A percentile compares a stretch with the other conserved stretches of the same genome.
These are phyloP conservation scores for Morella rubra DNA, from an alignment of 306 rosid genomes.

Conservation along the genomic window DNA sequence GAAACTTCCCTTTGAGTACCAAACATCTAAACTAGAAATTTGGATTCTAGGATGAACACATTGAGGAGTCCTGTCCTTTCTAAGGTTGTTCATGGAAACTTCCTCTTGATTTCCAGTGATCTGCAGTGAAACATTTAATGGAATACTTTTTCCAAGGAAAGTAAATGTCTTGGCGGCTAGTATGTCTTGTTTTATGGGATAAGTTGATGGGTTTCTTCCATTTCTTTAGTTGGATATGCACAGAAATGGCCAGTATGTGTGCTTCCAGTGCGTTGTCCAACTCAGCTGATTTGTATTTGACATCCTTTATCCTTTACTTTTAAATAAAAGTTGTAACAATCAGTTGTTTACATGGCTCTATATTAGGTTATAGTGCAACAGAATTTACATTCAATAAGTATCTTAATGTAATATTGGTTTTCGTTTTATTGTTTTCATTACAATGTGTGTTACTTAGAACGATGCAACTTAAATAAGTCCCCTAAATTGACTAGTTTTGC, in stretches of 20 bases:
- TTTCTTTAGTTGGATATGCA: background rate
- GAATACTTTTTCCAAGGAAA: background rate
- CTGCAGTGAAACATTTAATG: background rate
- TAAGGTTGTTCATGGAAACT: constrained; percentile 9
- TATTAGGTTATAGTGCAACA: background rate
- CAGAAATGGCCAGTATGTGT: background rate
- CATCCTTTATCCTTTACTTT: background rate
- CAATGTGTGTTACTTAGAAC: background rate
- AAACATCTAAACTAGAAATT: background rate
- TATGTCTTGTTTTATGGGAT: background rate
- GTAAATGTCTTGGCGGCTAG: background rate
- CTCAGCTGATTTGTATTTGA: background rate
- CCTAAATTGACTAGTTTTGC: background rate
- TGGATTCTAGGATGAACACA: background rate
- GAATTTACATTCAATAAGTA: background rate
- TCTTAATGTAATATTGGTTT: background rate
- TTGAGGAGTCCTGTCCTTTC: constrained; percentile 7
- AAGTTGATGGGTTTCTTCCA: background rate
- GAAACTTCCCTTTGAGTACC: constrained; percentile 17
- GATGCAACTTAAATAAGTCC: background rate
- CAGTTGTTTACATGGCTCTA: background rate
- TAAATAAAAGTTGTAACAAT: background rate
- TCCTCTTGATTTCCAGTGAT: constrained; percentile 5
- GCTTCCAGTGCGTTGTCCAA: background rate
- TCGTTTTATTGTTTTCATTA: background rate